Conservation (phyloP, 257 asterid genomes). For the Agastache rugosa region DNA sequence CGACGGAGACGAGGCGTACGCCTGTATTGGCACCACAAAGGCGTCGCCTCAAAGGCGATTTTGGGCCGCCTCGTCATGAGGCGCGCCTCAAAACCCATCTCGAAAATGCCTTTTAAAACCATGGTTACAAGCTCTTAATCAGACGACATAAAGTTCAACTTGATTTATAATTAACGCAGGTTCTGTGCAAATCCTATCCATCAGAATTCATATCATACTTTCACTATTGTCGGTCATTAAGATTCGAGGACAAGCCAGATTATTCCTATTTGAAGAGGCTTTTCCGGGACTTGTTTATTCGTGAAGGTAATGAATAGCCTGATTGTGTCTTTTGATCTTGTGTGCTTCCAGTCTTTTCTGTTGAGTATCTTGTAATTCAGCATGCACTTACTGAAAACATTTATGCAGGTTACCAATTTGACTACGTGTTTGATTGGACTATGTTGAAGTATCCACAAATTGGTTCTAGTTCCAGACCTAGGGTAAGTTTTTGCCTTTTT, state of each 20-base stretch:
- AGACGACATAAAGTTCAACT: constrained; percentile 19
- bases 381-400: constrained; percentile 16
- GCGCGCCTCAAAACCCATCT: no score
- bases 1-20: no score
- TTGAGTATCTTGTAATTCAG: constrained; percentile 16
- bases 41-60: no score
- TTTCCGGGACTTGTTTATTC: constrained; percentile 90
- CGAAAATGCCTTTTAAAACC: no score
- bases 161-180: constrained; percentile 51
- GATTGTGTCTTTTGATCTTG: constrained; percentile 3
- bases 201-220: constrained; percentile 90
- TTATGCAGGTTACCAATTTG: constrained; percentile 89
- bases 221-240: constrained; percentile 88
- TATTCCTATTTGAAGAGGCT: constrained; percentile 93
- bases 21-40: no score
- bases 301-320: constrained; percentile 68
- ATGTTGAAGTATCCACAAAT: constrained; percentile 94
- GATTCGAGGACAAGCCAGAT: constrained; percentile 93
- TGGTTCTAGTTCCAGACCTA: constrained; percentile 79
- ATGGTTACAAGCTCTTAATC: constrained; percentile 13
- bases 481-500: constrained; percentile 52
- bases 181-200: constrained; percentile 85
- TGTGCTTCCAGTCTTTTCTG: constrained; percentile 4
- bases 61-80: no score
- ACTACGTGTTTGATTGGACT: constrained; percentile 97